Evolutionary conservation across 495 filamentous ascomycete species (phyloP), one percentile per base, ranked within the genome.

Genomic region (Lasiosphaeriaceae sp.): DNA sequence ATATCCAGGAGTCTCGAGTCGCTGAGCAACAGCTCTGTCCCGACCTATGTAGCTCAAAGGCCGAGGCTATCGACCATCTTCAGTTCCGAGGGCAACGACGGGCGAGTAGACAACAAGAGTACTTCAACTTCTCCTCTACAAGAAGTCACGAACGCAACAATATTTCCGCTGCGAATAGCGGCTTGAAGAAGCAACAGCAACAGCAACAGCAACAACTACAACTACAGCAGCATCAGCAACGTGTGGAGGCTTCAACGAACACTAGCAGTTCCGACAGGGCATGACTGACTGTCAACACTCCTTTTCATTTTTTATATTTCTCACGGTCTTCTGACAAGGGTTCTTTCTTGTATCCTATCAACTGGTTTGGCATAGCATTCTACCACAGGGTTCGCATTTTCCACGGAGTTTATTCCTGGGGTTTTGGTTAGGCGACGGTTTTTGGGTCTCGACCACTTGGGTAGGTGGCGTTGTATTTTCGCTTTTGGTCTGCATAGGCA

Each of bases 31-130:
- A 47, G 19, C 23, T 47, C 56, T 16, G 29, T 58, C 14, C 29
- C 61, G 35, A 44, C 26, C 29, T 62, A 68, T 22, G 66, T 64
- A 12, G 68, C 68, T 2, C 66, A 68, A 53, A 67, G 62, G 23
- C 66, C 70, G 46, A 67, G 63, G 55, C 51, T 72, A n/a, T 54
- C 71, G 21, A 74, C 68, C 23, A 72, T 72, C 24, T n/a, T 61
- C 20, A 72, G 71, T 47, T 66, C 63, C 3, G 64, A 29, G 39
- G 44, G 49, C 56, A 55, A 39, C 4, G 60, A 58, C 22, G 63
- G 50, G 22, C 45, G 9, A 22, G 11, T 24, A 3, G 50, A 22
- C 1, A 51, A 26, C 7, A 59, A 41, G 21, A 21, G 21, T 29
- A 39, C n/a, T 3, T 12, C 57, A 7, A 16, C 20, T 7, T 44